Percentiles rank a stretch among this genome's conserved stretches.
phyloP scores from a whole-genome alignment of 2,329 filamentous ascomycete species.

The Didymella keratinophila region DNA sequence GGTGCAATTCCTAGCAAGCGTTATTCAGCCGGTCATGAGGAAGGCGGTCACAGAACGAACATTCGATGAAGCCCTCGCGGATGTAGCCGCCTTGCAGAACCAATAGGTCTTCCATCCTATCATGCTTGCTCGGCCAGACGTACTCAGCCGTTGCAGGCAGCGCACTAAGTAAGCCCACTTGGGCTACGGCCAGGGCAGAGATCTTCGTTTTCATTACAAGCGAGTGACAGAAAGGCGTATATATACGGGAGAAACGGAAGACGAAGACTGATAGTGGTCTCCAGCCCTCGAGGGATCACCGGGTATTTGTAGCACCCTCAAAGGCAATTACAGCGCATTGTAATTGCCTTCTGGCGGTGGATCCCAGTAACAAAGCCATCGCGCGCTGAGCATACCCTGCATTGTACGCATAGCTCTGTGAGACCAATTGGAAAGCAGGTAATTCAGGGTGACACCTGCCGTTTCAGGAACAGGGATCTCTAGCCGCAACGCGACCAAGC shows the following conservation, averaged over 20 bases:
- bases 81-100: constrained; percentile 20
- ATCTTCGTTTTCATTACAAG: constrained; percentile 9
- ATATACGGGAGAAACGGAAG: background rate
- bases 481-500: background rate
- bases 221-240: constrained; percentile 5
- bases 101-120: constrained; percentile 21
- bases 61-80: constrained; percentile 13
- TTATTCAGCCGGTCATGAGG: background rate
- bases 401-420: background rate
- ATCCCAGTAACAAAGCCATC: background rate
- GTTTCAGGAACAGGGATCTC: constrained; percentile 18
- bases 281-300: background rate
- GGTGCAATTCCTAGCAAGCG: constrained; percentile 23
- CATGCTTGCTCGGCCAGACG: constrained; percentile 16
- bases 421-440: constrained; percentile 10
- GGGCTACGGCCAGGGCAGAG: constrained; percentile 8
- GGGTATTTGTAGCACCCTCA: constrained; percentile 1
- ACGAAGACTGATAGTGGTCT: background rate
- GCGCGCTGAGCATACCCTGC: background rate
- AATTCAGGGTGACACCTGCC: constrained; percentile 16
- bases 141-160: constrained; percentile 20
- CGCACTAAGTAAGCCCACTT: constrained; percentile 10
- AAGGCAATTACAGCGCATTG: constrained; percentile 1
- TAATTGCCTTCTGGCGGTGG: background rate
- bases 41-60: constrained; percentile 1